Evolutionary conservation across 2,329 filamentous ascomycete genomes (phyloP), one percentile per base, ranked within the genome.

Genomic region (Monilinia aucupariae): DNA sequence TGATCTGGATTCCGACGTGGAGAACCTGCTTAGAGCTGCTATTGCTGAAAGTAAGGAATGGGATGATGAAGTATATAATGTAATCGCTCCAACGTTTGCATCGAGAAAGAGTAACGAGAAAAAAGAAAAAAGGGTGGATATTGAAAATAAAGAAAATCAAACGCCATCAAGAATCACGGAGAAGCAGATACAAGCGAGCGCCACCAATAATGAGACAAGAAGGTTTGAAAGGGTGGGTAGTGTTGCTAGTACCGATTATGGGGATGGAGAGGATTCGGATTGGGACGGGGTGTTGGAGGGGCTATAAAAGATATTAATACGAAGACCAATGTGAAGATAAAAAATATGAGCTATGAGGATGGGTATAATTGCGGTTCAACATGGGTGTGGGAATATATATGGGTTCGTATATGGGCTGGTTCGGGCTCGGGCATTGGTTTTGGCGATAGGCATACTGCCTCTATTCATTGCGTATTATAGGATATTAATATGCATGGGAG

Each of bases 231-330:
- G 67, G 7, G n/a, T 6, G 51, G 52, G 63, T 39, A 49, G 52
- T 12, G 68, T 66, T 39, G 48, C 53, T 27, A 64, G 59, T 22
- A 71, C 71, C 1, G 72, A 74, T 66, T 74, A 74, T 65, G 72
- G 71, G 30, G 69, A 69, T 72, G 49, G 59, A 15, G 30, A 47
- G 15, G 49, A 37, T 17, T 54, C 25, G 10, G 59, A 61, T 20
- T 61, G 59, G 49, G 50, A 54, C 4, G 22, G 5, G n/a, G 15
- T 55, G 9, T 39, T 59, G 22, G 32, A 50, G 6, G 17, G 45
- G 17, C 20, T 59, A n/a, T 50, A 34, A 49, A 17, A 17, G 30
- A 8, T 51, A 30, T 51, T 13, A 8, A 2, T 27, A 22, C 3
- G 10, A n/a, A 34, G 4, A 59, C 9, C 3, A 27, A 9, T 9